These are phyloP conservation scores for Coemansia sp. DNA, from an alignment of 192 early-diverging fungal species.

Conservation along the genomic window DNA sequence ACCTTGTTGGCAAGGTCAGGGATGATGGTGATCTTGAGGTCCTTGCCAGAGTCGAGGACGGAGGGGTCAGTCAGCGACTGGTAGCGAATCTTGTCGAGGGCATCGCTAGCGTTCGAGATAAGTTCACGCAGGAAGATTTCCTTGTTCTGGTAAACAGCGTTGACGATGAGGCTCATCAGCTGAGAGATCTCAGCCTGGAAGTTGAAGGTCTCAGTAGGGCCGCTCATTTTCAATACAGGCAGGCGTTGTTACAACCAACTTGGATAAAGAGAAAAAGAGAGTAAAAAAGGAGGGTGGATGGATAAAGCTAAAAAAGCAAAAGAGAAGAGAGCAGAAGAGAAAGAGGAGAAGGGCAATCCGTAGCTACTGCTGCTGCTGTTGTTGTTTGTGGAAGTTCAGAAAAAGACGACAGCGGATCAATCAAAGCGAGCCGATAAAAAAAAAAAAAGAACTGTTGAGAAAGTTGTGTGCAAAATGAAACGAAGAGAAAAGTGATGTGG, in stretches of 20 bases:
- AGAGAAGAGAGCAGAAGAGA: constrained; percentile 5
- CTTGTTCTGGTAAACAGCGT: constrained; percentile 99
- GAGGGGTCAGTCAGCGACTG: constrained; percentile 85
- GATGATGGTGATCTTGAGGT: constrained; percentile 92
- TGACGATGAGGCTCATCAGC: constrained; percentile 99
- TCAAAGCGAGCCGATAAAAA: constrained; percentile 4
- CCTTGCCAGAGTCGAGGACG: constrained; percentile 89
- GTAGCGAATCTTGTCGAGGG: constrained; percentile 98
- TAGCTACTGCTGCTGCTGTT: neutral
- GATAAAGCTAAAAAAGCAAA: constrained; percentile 8
- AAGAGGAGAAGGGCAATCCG: neutral
- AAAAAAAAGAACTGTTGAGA: neutral
- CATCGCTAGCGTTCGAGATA: constrained; percentile 92
- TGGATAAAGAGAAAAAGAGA: constrained; percentile 11
- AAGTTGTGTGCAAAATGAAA: too few species aligned
- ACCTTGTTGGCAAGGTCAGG: constrained; percentile 87
- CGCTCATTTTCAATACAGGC: constrained; percentile 41
- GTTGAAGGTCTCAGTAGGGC: constrained; percentile 72
- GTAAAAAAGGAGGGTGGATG: neutral
- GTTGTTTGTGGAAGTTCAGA: neutral
- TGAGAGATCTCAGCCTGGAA: constrained; percentile 99
- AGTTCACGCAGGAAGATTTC: constrained; percentile 99
- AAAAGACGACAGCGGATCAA: neutral
- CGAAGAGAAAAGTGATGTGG: neutral
- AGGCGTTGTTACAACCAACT: constrained; percentile 11